These are phyloP conservation scores for Lactarius quietus DNA, from an alignment of 768 basidiomycete species.

Conservation along the genomic window DNA sequence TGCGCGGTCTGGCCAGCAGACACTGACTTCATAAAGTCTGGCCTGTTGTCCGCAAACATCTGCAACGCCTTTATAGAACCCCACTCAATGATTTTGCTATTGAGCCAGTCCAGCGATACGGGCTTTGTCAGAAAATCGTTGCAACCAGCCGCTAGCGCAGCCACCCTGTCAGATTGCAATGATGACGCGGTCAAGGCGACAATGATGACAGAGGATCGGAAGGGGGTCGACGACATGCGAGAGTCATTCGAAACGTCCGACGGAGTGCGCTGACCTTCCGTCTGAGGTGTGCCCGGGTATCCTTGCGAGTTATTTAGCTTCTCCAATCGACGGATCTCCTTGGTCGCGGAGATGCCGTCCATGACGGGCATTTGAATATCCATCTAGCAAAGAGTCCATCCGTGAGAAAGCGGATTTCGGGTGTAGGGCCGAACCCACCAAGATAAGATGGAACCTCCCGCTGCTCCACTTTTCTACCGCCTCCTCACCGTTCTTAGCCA, in stretches of 20 bases:
- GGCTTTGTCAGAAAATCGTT: slow-evolving; percentile 99
- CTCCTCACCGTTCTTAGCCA: slow-evolving; percentile 92
- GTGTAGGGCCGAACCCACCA: slow-evolving; percentile 52
- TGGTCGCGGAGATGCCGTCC: slow-evolving; percentile 97
- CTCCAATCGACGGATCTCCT: slow-evolving; percentile 88
- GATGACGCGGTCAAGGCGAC: slow-evolving; percentile 98
- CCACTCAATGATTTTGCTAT: slow-evolving; percentile 99
- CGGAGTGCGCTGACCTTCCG: slow-evolving; percentile 51
- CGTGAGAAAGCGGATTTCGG: slow-evolving; percentile 3
- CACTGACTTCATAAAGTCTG: slow-evolving; percentile 51
- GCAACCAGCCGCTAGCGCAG: slow-evolving; percentile 96
- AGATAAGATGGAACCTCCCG: slow-evolving; percentile 91
- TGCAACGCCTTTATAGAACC: slow-evolving; percentile 93
- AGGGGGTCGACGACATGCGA: slow-evolving; percentile 56
- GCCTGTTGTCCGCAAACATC: slow-evolving; percentile 85
- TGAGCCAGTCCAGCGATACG: slow-evolving; percentile 90
- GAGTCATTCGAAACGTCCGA: slow-evolving; percentile 51
- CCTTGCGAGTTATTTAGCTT: slow-evolving; percentile 60
- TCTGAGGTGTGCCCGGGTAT: slow-evolving; percentile 64
- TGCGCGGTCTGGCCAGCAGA: slow-evolving; percentile 46
- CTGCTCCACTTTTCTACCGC: slow-evolving; percentile 94
- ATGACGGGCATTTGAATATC: slow-evolving; percentile 99
- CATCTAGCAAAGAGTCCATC: slow-evolving; percentile 61
- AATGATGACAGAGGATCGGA: slow-evolving; percentile 94
- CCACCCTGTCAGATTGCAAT: slow-evolving; percentile 91